phyloP scores from a whole-genome alignment of 2,329 filamentous ascomycete species.

The Immersiporthe knoxdaviesiana region DNA sequence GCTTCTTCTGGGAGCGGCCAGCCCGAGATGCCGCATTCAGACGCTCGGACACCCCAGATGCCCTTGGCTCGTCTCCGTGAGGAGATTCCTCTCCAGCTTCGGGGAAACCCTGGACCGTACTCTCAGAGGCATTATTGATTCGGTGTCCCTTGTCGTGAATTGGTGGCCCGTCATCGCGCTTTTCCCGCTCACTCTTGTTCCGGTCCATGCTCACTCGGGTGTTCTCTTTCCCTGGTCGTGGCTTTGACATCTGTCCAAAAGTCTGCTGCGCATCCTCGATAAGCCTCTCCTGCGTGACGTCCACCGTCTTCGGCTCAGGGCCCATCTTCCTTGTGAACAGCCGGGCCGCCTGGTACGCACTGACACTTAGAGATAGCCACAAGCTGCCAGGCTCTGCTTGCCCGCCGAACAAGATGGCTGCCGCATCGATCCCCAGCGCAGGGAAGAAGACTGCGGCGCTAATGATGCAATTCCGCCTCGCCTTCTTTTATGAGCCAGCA shows the following conservation, averaged over 20 bases:
- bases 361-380: slow-evolving; percentile 21
- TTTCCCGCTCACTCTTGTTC: not conserved
- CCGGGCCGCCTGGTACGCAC: slow-evolving; percentile 5
- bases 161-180: not conserved
- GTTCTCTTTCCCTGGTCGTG: slow-evolving; percentile 7
- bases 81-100: too few relatives aligned
- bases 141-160: too few relatives aligned
- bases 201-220: not conserved
- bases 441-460: slow-evolving; percentile 20
- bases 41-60: not conserved
- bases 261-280: slow-evolving; percentile 10
- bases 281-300: slow-evolving; percentile 13
- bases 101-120: not conserved
- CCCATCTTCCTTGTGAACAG: slow-evolving; percentile 21
- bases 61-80: not conserved
- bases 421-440: slow-evolving; percentile 7
- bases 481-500: slow-evolving; percentile 10
- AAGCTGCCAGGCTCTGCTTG: slow-evolving; percentile 14
- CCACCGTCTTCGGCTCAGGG: slow-evolving; percentile 17
- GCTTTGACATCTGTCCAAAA: not conserved
- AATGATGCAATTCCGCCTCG: slow-evolving; percentile 11
- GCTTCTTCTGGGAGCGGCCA: not conserved
- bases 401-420: slow-evolving; percentile 14
- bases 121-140: not conserved
- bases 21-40: not conserved